Base-by-base conservation (phyloP, 768 basidiomycete genomes). In the Boletus vinaceobasis region DNA sequence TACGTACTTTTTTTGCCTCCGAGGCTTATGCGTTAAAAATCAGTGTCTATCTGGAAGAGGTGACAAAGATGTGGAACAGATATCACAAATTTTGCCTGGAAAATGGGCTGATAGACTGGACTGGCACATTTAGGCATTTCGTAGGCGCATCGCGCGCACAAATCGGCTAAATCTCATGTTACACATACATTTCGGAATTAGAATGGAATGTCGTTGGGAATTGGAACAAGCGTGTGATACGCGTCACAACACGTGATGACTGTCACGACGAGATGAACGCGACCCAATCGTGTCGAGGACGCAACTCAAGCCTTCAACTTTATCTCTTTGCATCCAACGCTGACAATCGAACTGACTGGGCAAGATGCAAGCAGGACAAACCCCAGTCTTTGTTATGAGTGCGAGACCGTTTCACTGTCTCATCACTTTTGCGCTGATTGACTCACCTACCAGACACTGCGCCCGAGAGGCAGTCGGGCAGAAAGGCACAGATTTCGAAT, bases 401-500 rank as follows among this genome's bases (percentile, higher is more conserved):
- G 57, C 48, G 85, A 65, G 8, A 23, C 13, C 4, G 6, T 13
- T 7, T 27, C 9, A 1, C 0, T 13, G 10, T 9, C 42, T 17
- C n/a, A 6, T 40, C 3, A 45, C 8, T 36, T 38, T 29, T n/a
- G 19, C 36, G 27, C 49, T 55, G 27, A 46, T 51, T 17, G 19
- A 48, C 27, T 38, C 26, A 3, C 27, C 37, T 44, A 47, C 8
- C 62, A 97, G 94, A 97, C 78, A 84, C 93, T 51, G 92, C 89
- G 63, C 95, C 95, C 23, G 93, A 97, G 74, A 81, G 95, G 71
- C 92, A 94, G 72, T 87, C 90, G 23, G 95, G 95, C 44, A 81
- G 94, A 60, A 98, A 96, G 75, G 96, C 96, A 0, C 95, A 97
- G 76, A 86, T 90, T 56, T 94, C 93, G 36, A 98, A 98, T 71